A percentile compares a stretch with the other conserved stretches of the same genome.
Evolutionary conservation across 1,284 basidiomycete species (phyloP).

Genomic region (Hortiboletus rubellus): DNA sequence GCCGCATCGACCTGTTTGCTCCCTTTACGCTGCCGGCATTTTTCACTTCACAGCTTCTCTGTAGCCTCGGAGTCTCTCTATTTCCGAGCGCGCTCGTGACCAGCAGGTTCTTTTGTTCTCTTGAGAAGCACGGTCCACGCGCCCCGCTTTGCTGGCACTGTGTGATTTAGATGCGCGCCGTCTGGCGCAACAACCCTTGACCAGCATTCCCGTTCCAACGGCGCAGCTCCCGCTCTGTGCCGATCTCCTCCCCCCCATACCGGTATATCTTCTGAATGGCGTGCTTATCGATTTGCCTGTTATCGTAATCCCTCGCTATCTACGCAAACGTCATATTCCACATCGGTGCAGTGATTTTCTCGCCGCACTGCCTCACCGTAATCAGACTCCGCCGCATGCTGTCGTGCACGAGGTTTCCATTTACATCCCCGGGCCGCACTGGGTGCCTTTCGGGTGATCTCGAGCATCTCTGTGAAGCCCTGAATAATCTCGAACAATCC

Average conservation of each 20-base stretch:
- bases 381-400: conserved; percentile 6
- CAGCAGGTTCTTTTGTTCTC: conserved; percentile 3
- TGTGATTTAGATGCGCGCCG: neutral
- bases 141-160: neutral
- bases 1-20: neutral
- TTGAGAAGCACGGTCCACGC: conserved; percentile 4
- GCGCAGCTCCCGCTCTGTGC: neutral
- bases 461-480: neutral
- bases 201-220: neutral
- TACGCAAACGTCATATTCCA: conserved; percentile 18
- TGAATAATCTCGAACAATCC: neutral
- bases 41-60: conserved; percentile 15
- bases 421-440: conserved; percentile 20
- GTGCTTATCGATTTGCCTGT: conserved; percentile 7
- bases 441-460: conserved; percentile 18
- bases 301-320: conserved; percentile 18
- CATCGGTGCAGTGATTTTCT: conserved; percentile 24
- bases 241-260: neutral
- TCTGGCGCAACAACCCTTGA: too few species aligned
- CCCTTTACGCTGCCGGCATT: conserved; percentile 13
- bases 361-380: conserved; percentile 20
- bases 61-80: conserved; percentile 24
- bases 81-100: conserved; percentile 16
- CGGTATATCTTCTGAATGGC: neutral
- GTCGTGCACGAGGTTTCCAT: conserved; percentile 24